Conservation (phyloP, 176 grass and related monocot species). For the Cenchrus americanus region DNA sequence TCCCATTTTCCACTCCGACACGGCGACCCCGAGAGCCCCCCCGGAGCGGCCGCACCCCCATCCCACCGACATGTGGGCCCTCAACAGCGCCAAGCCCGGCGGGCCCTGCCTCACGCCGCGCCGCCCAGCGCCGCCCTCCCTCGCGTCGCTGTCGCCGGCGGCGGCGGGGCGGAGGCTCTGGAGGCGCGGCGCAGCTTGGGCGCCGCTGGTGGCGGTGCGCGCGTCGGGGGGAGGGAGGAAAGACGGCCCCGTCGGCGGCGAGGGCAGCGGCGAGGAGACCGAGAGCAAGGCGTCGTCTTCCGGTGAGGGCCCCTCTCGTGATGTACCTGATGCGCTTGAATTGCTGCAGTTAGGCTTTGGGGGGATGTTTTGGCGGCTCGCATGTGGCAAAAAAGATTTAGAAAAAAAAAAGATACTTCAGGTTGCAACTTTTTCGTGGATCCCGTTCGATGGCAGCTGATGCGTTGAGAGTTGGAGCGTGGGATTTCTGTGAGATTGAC, state of each 20-base stretch:
- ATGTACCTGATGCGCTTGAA: not conserved
- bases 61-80: slow-evolving; percentile 60
- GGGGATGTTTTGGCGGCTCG: slow-evolving; percentile 16
- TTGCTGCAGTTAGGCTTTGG: slow-evolving; percentile 6
- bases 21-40: not conserved
- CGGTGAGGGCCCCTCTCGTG: slow-evolving; percentile 37
- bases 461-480: not conserved
- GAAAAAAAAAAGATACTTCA: not conserved
- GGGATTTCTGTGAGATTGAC: not conserved
- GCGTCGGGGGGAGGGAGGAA: slow-evolving; percentile 55
- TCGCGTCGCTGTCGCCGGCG: not conserved
- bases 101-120: slow-evolving; percentile 51
- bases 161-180: slow-evolving; percentile 38
- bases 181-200: slow-evolving; percentile 37
- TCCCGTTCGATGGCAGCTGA: slow-evolving; percentile 12
- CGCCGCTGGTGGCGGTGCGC: slow-evolving; percentile 54
- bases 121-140: slow-evolving; percentile 13
- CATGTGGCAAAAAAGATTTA: not conserved
- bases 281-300: slow-evolving; percentile 52
- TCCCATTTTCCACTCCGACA: slow-evolving; percentile 31
- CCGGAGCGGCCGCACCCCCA: not conserved
- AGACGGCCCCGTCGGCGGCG: slow-evolving; percentile 1
- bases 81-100: slow-evolving; percentile 65
- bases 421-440: not conserved
- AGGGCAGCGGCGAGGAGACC: slow-evolving; percentile 43